Conservation (phyloP, 139 green algal species). For the Medakamo hakoo region DNA sequence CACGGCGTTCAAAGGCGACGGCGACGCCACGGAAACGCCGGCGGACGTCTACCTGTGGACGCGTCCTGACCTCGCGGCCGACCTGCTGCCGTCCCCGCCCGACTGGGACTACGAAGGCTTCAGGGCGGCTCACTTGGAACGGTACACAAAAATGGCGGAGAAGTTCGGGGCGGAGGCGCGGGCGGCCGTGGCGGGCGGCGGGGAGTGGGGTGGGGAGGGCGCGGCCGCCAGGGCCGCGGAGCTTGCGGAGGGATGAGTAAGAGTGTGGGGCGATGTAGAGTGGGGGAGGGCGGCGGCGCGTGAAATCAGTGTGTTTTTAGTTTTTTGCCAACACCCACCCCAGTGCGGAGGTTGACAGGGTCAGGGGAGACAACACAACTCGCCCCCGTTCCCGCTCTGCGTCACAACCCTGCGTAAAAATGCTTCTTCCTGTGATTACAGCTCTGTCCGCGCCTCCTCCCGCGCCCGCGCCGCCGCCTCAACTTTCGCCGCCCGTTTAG, state of each 20-base stretch:
- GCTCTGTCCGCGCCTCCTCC: neutral
- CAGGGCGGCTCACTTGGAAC: conserved; percentile 15
- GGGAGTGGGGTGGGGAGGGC: no score
- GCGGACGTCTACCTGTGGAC: conserved; percentile 54
- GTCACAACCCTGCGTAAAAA: neutral
- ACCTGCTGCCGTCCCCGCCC: conserved; percentile 22
- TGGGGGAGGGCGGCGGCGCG: no score
- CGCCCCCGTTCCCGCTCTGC: no score
- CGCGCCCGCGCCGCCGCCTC: neutral
- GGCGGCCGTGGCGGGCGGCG: no score
- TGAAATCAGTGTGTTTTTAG: no score
- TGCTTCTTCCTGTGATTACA: neutral
- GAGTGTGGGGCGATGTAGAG: conserved; percentile 10
- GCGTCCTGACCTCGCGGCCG: conserved; percentile 10
- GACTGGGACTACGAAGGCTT: conserved; percentile 46
- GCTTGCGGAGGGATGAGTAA: conserved; percentile 18
- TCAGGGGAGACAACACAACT: no score
- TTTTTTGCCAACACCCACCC: no score
- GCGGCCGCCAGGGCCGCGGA: no score
- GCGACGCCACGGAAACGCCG: conserved; percentile 13
- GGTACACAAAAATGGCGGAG: conserved; percentile 16
- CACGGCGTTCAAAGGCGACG: neutral
- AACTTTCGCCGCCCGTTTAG: neutral
- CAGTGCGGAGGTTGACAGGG: no score
- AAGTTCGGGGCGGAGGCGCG: conserved; percentile 17